Base-by-base conservation (phyloP, 352 stramenopile species). In the Pythium angustatum region DNA sequence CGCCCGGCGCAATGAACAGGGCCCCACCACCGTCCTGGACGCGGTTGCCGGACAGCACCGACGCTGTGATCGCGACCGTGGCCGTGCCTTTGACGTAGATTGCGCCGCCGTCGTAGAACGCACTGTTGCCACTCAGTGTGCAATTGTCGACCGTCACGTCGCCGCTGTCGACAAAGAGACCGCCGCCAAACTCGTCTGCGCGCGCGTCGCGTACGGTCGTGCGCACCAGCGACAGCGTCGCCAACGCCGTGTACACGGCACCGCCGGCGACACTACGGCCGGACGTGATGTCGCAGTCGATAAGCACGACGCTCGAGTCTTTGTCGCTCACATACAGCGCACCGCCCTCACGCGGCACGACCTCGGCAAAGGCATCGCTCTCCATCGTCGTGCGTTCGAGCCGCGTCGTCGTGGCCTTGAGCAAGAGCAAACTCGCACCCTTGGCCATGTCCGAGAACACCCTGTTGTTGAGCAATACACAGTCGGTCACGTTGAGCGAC, bases 101-200 rank as follows among this genome's bases (percentile, higher is more conserved):
- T 1, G 53, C 81, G 8, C 83, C 83, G 11, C 83, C 83, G 45
- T 85, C 75, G 45, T 87, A 90, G 22, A 80, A 79, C 3, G 83
- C 83, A 27, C 76, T 75, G 55, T 88, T 89, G 22, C 72, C n/a
- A 5, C 40, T 12, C 65, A 83, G 24, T 61, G 27, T 21, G 44
- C 64, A 36, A 77, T 73, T 21, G 58, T 51, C 1, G 77, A 30
- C 0, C 28, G n/a, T 0, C 58, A 66, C 27, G 64, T 71, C 17
- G 67, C 71, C 11, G 60, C 69, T 55, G 73, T 71, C 63, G 17
- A 64, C 24, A 27, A 63, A 88, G 22, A 92, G 65, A 12, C 66
- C 73, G 10, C 72, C 79, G 8, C 81, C 83, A 70, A 90, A 92
- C 15, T 90, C 73, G 34, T 69, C 73, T 1, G 69, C 69, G 34